Evolutionary conservation across 148 eudicot genomes (phyloP).

Genomic region (Diospyros lotus): DNA sequence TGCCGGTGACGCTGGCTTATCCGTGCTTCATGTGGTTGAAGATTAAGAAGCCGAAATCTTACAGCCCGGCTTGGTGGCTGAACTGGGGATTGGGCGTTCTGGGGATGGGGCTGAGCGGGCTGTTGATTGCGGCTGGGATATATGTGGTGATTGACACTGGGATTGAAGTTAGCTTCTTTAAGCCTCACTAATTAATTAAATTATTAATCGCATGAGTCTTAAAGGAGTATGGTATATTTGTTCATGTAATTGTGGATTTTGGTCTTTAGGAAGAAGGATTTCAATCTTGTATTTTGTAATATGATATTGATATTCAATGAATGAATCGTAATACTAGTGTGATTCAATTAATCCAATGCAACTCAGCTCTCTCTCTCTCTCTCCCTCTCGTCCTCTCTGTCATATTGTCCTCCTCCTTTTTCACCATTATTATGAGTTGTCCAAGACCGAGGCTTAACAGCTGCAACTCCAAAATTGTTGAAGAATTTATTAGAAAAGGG

Average conservation of each 20-base stretch:
- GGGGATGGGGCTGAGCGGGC: constrained; percentile 55
- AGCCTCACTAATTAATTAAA: constrained; percentile 46
- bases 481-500: no score
- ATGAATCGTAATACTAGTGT: no score
- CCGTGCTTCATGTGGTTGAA: constrained; percentile 87
- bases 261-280: background rate
- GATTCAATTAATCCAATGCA: no score
- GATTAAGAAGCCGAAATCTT: constrained; percentile 54
- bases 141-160: constrained; percentile 70
- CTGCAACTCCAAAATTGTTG: no score
- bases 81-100: constrained; percentile 66
- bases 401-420: no score
- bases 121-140: constrained; percentile 56
- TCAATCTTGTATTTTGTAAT: no score
- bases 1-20: constrained; percentile 76
- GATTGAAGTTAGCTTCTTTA: constrained; percentile 64
- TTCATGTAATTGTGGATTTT: background rate
- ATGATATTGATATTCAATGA: no score
- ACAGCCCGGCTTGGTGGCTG: constrained; percentile 61
- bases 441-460: no score
- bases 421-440: no score
- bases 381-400: no score
- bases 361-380: no score
- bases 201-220: background rate
- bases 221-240: background rate